Conservation (phyloP, 2,329 filamentous ascomycete genomes). For the Ceratocystis cubensis region DNA sequence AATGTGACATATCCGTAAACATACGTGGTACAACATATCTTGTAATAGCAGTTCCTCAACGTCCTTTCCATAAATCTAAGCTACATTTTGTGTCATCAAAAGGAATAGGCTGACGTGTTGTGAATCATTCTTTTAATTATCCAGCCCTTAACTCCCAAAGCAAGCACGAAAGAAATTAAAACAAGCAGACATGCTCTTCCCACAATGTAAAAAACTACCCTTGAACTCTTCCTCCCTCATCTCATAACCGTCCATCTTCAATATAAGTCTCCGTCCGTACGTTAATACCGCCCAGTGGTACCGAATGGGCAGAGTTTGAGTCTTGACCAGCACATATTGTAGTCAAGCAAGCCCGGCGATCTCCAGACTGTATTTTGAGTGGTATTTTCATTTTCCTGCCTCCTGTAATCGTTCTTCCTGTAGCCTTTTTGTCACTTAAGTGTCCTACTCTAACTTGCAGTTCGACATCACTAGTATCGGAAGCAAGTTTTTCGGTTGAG, state of each 20-base stretch:
- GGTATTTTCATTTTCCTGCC: background rate
- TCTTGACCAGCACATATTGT: background rate
- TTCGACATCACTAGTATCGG: conserved; percentile 12
- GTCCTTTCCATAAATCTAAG: too few relatives aligned
- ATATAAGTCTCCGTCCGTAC: conserved; percentile 17
- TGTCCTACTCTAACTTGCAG: background rate
- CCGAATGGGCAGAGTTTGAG: background rate
- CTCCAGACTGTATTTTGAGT: background rate
- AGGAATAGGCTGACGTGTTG: too few relatives aligned
- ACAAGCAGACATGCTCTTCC: background rate
- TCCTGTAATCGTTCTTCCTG: background rate
- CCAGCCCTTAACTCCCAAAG: background rate
- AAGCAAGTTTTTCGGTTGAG: conserved; percentile 14
- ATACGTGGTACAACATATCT: too few relatives aligned
- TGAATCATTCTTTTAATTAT: background rate
- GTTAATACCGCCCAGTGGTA: conserved; percentile 16
- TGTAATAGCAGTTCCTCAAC: too few relatives aligned
- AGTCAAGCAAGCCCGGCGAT: background rate
- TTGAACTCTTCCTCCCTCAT: too few relatives aligned
- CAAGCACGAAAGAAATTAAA: background rate
- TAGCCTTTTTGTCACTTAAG: too few relatives aligned
- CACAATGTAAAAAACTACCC: background rate
- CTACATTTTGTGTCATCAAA: too few relatives aligned
- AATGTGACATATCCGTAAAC: too few relatives aligned
- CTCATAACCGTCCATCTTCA: background rate